Evolutionary conservation across 257 asterid genomes (phyloP), one percentile per base, ranked within the genome.

Genomic region (Fraxinus anomala): DNA sequence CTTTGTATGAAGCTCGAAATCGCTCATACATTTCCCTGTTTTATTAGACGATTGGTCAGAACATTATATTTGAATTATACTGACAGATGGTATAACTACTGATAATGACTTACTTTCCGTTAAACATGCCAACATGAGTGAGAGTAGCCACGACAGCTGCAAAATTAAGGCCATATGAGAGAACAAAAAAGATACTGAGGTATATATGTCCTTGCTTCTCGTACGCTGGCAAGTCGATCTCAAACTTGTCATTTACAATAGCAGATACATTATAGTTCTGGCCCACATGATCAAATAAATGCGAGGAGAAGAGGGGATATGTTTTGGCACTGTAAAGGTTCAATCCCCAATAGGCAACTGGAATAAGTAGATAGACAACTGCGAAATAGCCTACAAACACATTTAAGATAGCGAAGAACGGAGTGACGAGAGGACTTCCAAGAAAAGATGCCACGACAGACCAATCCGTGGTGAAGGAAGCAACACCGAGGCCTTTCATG

Each of bases 401-500:
- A 61, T 92, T 92, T 54, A 80, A 59, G 51, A 89, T 89, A 81
- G 95, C 91, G 17, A 90, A 92, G 82, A 88, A 87, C 0, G 98
- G 98, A 11, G 95, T 30, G 54, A 88, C 78, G 0, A 94, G 89
- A 10, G 97, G 98, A 77, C 95, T 92, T 5, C 70, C 65, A 11
- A 89, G 87, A 59, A 28, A 92, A 0, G 93, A 82, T 1, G 92
- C 89, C 6, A 92, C 83, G 1, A 79, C 84, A 0, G 91, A 37
- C 97, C 97, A 94, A 39, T 92, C 97, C 0, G 89, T 19, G 34
- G 96, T 85, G 70, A 92, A 71, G 63, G 98, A 79, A 1, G 68
- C 88, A 10, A 94, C 65, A 7, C 97, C 98, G 0, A 92, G 92
- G 3, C 98, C 98, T 0, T 1, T 0, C 83, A 85, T 63, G 13